phyloP scores from a whole-genome alignment of 805 yeast species.

The Deakozyma indianensis region DNA sequence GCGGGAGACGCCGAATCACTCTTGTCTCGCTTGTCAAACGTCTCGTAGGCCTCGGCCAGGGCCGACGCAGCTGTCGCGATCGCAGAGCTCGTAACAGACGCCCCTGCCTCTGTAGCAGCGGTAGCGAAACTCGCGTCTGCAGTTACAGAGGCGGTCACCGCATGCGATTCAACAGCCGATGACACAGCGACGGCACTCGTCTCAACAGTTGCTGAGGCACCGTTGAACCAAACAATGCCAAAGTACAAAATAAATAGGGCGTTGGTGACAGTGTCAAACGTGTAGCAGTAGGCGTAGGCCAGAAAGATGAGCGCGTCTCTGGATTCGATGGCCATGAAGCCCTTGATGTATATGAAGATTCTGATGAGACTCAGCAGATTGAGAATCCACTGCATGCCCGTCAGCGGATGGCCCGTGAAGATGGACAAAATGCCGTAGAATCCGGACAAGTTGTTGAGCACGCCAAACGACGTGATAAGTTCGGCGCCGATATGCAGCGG shows the following conservation, averaged over 20 bases:
- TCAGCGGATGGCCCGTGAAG: constrained; percentile 75
- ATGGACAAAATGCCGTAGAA: constrained; percentile 73
- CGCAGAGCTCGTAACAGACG: constrained; percentile 3
- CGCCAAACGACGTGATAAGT: constrained; percentile 54
- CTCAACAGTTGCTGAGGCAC: constrained; percentile 13
- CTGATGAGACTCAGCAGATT: constrained; percentile 51
- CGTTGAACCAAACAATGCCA: constrained; percentile 54
- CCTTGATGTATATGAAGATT: constrained; percentile 51
- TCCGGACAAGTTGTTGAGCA: constrained; percentile 82
- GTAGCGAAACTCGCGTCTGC: constrained; percentile 2
- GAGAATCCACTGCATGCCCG: constrained; percentile 67
- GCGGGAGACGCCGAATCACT: constrained; percentile 16
- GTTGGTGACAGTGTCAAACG: constrained; percentile 54
- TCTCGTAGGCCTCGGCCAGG: constrained; percentile 1
- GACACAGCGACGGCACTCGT: constrained; percentile 9
- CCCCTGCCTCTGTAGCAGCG: neutral
- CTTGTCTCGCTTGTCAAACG: constrained; percentile 9
- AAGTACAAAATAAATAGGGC: constrained; percentile 61
- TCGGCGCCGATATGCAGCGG: constrained; percentile 88
- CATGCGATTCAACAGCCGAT: neutral
- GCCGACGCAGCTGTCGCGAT: constrained; percentile 2
- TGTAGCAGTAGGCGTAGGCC: constrained; percentile 46
- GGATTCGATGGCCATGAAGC: constrained; percentile 33
- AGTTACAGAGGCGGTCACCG: neutral
- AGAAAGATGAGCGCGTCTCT: constrained; percentile 50